Percentiles rank a stretch among this genome's conserved stretches.
These are phyloP conservation scores for Lyophyllum atratum DNA, from an alignment of 768 basidiomycete species.

Conservation along the genomic window DNA sequence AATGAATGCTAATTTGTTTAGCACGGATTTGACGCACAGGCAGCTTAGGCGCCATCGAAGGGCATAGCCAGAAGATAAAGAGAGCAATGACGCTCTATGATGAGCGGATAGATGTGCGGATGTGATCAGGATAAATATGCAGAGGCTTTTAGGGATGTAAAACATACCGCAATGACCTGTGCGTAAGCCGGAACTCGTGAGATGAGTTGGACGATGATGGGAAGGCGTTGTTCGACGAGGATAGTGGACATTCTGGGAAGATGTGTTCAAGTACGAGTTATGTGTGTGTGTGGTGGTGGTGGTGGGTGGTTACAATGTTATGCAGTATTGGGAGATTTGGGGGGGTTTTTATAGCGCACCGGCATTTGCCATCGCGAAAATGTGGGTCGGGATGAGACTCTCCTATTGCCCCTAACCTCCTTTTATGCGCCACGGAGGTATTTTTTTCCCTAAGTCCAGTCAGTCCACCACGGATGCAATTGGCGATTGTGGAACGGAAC, in stretches of 20 bases:
- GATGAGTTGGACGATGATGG: neutral
- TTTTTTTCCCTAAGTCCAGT: no score
- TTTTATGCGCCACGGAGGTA: neutral
- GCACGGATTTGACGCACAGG: neutral
- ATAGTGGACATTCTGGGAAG: neutral
- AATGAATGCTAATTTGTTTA: neutral
- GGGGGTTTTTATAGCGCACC: neutral
- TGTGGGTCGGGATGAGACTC: neutral
- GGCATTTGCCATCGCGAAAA: neutral
- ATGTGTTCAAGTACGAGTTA: neutral
- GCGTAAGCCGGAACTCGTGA: neutral
- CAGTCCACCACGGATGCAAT: no score
- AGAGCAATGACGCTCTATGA: neutral
- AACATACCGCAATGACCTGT: conserved; percentile 2
- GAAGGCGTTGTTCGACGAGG: neutral
- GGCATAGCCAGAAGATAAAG: neutral
- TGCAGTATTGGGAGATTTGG: neutral
- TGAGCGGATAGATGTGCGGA: no score
- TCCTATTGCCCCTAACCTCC: neutral
- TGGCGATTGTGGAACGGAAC: no score
- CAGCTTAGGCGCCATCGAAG: neutral
- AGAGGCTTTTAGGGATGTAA: neutral
- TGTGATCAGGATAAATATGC: neutral
- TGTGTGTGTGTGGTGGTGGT: neutral
- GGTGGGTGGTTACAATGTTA: neutral